Conservation (phyloP, 106 monocot genomes). For the Phalaenopsis aphrodite region DNA sequence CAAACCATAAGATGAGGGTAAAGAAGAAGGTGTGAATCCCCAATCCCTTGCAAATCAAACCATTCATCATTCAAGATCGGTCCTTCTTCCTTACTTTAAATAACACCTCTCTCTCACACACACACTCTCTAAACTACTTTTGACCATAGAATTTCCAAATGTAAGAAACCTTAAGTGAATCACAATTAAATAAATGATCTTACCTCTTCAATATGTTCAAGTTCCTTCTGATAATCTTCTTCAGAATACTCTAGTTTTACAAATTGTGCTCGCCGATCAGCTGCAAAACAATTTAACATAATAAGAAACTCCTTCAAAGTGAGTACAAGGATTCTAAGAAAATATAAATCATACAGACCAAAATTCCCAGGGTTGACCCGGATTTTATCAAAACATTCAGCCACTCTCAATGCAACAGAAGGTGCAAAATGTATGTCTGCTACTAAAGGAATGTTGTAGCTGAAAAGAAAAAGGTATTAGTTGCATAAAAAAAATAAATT, state of each 20-base stretch:
- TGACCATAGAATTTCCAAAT: neutral
- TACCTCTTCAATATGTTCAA: constrained; percentile 97
- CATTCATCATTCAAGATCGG: too few species aligned
- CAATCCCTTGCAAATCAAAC: too few species aligned
- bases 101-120: too few species aligned
- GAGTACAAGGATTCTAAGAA: neutral
- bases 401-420: constrained; percentile 86
- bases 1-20: too few species aligned
- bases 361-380: constrained; percentile 99
- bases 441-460: constrained; percentile 95
- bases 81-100: too few species aligned
- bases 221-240: constrained; percentile 92
- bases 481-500: neutral
- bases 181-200: constrained; percentile 7
- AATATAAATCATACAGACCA: constrained; percentile 34
- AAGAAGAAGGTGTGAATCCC: too few species aligned
- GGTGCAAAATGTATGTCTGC: constrained; percentile 99
- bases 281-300: constrained; percentile 30
- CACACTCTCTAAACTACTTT: neutral
- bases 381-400: constrained; percentile 99
- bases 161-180: neutral
- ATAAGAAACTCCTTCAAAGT: neutral
- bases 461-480: constrained; percentile 28
- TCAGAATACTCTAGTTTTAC: constrained; percentile 79
- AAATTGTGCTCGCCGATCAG: constrained; percentile 96